These are phyloP conservation scores for Osmanthus fragrans DNA, from an alignment of 257 asterid genomes.

Conservation along the genomic window DNA sequence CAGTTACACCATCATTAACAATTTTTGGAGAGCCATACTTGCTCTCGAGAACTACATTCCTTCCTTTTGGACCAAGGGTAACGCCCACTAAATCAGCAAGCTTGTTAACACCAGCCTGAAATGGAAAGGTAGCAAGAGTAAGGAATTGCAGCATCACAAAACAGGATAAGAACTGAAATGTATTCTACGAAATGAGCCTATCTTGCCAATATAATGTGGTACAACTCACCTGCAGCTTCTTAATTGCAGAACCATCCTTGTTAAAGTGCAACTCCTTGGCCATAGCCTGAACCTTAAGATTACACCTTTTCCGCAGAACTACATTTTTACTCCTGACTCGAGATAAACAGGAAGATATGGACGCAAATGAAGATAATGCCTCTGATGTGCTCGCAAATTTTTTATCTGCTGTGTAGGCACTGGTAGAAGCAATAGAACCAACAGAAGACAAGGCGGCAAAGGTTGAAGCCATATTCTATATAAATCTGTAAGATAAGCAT, in stretches of 20 bases:
- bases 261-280: slow-evolving; percentile 40
- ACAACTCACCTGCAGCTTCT: slow-evolving; percentile 32
- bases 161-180: not conserved
- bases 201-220: not conserved
- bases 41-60: slow-evolving; percentile 43
- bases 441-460: slow-evolving; percentile 28
- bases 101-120: slow-evolving; percentile 40
- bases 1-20: slow-evolving; percentile 40
- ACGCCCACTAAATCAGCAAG: slow-evolving; percentile 47
- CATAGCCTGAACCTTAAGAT: slow-evolving; percentile 31
- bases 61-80: slow-evolving; percentile 41
- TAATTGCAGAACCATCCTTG: slow-evolving; percentile 36
- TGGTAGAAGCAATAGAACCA: slow-evolving; percentile 22
- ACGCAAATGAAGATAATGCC: slow-evolving; percentile 27
- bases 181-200: not conserved
- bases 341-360: slow-evolving; percentile 26
- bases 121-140: not conserved
- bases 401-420: slow-evolving; percentile 20
- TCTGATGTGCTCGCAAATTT: slow-evolving; percentile 16
- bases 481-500: not conserved
- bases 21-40: slow-evolving; percentile 35
- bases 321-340: slow-evolving; percentile 25
- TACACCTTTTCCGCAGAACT: slow-evolving; percentile 20
- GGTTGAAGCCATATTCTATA: slow-evolving; percentile 30
- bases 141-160: not conserved